Evolutionary conservation across 169 alveolate genomes (phyloP).

Genomic region (Blepharisma undulans): DNA sequence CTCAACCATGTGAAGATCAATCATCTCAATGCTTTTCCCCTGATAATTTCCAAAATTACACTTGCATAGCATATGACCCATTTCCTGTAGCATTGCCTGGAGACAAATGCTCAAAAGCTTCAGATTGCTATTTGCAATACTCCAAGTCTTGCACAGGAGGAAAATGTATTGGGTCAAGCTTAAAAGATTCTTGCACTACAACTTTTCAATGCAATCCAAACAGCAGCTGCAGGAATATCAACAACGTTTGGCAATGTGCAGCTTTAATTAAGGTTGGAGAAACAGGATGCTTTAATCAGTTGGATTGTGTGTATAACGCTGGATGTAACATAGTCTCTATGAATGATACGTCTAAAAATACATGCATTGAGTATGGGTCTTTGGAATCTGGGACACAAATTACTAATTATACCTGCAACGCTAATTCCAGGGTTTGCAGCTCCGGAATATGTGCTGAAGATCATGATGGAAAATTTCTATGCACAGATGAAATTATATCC

Average conservation of each 20-base stretch:
- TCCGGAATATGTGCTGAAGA: not conserved
- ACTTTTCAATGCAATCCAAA: not conserved
- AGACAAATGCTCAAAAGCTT: not conserved
- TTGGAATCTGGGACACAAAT: not conserved
- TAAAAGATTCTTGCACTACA: not conserved
- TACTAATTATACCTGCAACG: not conserved
- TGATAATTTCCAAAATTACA: not conserved
- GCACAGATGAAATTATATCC: not conserved
- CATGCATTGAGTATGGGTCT: not conserved
- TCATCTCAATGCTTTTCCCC: not conserved
- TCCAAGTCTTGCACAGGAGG: not conserved
- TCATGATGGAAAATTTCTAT: not conserved
- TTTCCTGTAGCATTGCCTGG: not conserved
- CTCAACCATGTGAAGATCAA: not conserved
- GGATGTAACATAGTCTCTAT: not conserved
- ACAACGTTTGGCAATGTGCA: not conserved
- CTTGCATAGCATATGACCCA: not conserved
- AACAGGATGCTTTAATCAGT: constrained; percentile 12
- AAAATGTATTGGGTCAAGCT: not conserved
- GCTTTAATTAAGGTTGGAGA: not conserved
- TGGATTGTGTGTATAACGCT: not conserved
- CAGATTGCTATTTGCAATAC: not conserved
- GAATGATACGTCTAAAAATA: not conserved
- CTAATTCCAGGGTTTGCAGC: not conserved
- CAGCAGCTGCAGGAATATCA: not conserved